phyloP scores from a whole-genome alignment of 345 rosid species.

The Eucalyptus lansdowneana region DNA sequence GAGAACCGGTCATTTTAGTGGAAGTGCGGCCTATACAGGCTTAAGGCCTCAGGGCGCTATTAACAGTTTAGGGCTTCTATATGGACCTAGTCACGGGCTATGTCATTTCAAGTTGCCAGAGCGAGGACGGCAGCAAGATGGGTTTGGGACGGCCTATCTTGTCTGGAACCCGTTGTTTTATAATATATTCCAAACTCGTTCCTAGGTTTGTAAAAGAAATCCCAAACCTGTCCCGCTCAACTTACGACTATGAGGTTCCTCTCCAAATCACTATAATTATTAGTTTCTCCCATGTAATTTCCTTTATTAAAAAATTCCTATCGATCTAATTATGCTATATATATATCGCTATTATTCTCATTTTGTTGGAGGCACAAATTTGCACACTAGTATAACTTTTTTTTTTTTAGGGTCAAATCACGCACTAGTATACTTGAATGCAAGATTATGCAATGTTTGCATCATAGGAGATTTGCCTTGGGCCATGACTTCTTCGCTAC shows the following conservation, averaged over 20 bases:
- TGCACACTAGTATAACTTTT: no score
- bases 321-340: neutral
- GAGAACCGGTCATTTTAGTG: neutral
- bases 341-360: neutral
- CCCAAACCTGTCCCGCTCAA: no score
- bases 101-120: neutral
- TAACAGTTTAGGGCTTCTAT: neutral
- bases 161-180: neutral
- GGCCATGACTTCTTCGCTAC: no score
- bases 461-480: no score
- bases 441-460: no score
- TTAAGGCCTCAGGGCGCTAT: accelerated
- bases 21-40: neutral
- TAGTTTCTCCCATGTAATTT: neutral
- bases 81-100: neutral
- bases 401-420: no score
- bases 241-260: neutral
- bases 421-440: no score
- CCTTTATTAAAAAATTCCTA: neutral
- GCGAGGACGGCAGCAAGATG: neutral
- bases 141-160: neutral
- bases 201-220: neutral
- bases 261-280: neutral
- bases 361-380: neutral
- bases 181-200: neutral